phyloP scores from a whole-genome alignment of 345 rosid species.

The Limnanthes douglasii region DNA sequence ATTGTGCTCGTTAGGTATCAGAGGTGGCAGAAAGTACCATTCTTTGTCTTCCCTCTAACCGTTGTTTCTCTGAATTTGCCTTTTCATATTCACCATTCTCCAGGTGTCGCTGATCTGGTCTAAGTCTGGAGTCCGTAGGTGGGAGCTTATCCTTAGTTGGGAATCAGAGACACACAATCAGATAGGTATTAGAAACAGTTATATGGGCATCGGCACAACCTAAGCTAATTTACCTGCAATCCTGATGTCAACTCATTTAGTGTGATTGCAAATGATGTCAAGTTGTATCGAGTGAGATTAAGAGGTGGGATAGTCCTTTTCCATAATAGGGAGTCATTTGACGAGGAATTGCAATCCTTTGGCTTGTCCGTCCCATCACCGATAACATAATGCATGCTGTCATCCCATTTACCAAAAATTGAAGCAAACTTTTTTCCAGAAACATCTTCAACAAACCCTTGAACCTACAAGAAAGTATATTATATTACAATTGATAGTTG shows the following conservation, averaged over 20 bases:
- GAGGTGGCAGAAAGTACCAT: conserved; percentile 32
- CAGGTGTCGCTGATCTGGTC: conserved; percentile 93
- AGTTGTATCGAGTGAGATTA: conserved; percentile 80
- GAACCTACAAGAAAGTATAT: conserved; percentile 29
- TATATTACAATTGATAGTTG: no score
- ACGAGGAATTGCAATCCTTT: conserved; percentile 35
- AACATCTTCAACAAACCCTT: conserved; percentile 76
- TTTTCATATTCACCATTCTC: conserved; percentile 97
- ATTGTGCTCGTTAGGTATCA: neutral
- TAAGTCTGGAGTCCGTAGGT: conserved; percentile 88
- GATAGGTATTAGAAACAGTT: conserved; percentile 32
- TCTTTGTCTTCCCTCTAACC: conserved; percentile 88
- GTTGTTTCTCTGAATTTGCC: conserved; percentile 86
- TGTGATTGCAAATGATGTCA: conserved; percentile 86
- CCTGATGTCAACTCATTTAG: conserved; percentile 91
- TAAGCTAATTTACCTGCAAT: conserved; percentile 49
- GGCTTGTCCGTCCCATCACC: conserved; percentile 44
- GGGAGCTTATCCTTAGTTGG: conserved; percentile 96
- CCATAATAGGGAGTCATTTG: conserved; percentile 66
- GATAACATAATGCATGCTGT: conserved; percentile 45
- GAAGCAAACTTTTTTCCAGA: conserved; percentile 52
- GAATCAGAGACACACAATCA: conserved; percentile 52
- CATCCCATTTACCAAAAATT: conserved; percentile 94
- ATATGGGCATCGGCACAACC: conserved; percentile 22
- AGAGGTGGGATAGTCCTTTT: conserved; percentile 56